A percentile compares a stretch with the other conserved stretches of the same genome.
phyloP scores from a whole-genome alignment of 225 moss, liverwort and hornwort genomes.

The Antitrichia curtipendula region DNA sequence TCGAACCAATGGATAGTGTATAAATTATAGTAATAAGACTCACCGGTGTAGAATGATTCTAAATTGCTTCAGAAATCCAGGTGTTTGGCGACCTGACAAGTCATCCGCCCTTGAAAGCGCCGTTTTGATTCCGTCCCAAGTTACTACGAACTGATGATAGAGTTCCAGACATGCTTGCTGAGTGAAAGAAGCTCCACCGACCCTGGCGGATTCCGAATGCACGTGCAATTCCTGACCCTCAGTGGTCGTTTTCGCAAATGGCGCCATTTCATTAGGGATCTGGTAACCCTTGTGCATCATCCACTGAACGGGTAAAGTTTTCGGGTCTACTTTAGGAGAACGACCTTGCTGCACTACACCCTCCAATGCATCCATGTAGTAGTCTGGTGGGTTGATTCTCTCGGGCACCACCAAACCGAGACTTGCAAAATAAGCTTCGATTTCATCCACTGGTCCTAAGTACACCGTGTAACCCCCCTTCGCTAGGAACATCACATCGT shows the following conservation, averaged over 20 bases:
- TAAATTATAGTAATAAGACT: not conserved
- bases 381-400: constrained; percentile 86
- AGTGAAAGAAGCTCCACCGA: constrained; percentile 16
- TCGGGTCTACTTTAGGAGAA: constrained; percentile 33
- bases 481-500: constrained; percentile 83
- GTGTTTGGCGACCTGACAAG: constrained; percentile 61
- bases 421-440: constrained; percentile 58
- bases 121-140: constrained; percentile 44
- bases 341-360: constrained; percentile 16
- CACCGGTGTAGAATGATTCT: constrained; percentile 56
- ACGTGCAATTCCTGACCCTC: not conserved
- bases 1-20: not conserved
- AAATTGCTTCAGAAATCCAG: constrained; percentile 55
- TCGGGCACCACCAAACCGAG: constrained; percentile 71
- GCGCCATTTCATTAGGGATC: constrained; percentile 56
- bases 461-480: constrained; percentile 81
- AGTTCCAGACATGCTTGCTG: constrained; percentile 62
- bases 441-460: constrained; percentile 64
- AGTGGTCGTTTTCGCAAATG: not conserved
- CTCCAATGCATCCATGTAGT: constrained; percentile 86
- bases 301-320: constrained; percentile 61
- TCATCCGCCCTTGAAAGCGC: constrained; percentile 33
- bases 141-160: constrained; percentile 30
- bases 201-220: not conserved
- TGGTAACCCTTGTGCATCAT: constrained; percentile 87